Evolutionary conservation across 2,329 filamentous ascomycete species (phyloP).

Genomic region (Venturiaceae sp.): DNA sequence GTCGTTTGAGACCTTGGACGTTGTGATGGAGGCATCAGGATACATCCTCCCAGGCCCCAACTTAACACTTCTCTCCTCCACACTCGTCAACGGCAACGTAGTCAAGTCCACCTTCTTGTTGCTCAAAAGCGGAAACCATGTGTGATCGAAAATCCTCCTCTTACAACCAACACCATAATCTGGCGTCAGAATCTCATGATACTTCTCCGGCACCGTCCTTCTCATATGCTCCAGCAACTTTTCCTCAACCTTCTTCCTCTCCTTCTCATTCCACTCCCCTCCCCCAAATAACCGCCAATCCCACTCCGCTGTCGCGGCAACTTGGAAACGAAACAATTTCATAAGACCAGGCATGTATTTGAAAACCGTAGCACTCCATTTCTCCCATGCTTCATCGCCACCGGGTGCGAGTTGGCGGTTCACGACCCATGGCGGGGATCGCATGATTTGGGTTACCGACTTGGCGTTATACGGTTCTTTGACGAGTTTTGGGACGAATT

Average conservation of each 20-base stretch:
- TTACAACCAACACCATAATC: conserved; percentile 56
- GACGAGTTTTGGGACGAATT: conserved; percentile 43
- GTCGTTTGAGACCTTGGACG: conserved; percentile 15
- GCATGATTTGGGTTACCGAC: conserved; percentile 50
- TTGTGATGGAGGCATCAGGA: conserved; percentile 17
- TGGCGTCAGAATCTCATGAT: conserved; percentile 51
- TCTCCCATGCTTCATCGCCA: conserved; percentile 33
- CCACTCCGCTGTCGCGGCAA: conserved; percentile 29
- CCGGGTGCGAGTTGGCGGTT: conserved; percentile 28
- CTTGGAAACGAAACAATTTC: conserved; percentile 35
- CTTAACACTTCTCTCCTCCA: conserved; percentile 39
- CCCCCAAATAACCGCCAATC: conserved; percentile 39
- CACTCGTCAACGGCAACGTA: conserved; percentile 37
- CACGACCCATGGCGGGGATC: conserved; percentile 47
- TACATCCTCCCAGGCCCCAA: conserved; percentile 41
- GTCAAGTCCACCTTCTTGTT: conserved; percentile 44
- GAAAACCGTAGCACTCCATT: conserved; percentile 36
- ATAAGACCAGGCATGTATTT: conserved; percentile 41
- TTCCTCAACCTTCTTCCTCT: conserved; percentile 30
- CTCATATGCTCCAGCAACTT: conserved; percentile 38
- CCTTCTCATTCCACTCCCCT: conserved; percentile 24
- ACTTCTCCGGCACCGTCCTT: conserved; percentile 44
- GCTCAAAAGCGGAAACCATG: conserved; percentile 45
- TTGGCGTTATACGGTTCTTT: conserved; percentile 39
- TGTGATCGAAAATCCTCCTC: conserved; percentile 49